These are phyloP conservation scores for Xerocomellus dryophilus DNA, from an alignment of 768 basidiomycete species.

Conservation along the genomic window DNA sequence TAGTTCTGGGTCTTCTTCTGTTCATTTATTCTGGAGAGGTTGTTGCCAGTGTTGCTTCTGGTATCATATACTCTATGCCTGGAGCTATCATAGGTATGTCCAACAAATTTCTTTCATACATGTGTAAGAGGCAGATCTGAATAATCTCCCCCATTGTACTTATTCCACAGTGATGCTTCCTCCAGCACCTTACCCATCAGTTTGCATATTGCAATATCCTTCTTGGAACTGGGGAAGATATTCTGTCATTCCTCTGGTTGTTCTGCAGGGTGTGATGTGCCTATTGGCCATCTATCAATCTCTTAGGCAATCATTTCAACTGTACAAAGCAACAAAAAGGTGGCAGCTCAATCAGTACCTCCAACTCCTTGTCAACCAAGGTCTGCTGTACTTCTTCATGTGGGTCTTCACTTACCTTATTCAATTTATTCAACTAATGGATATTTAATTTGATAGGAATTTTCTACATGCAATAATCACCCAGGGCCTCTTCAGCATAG, in stretches of 20 bases:
- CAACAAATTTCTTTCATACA: not conserved
- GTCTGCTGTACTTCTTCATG: constrained; percentile 11
- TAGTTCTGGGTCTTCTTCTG: not conserved
- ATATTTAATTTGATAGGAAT: not conserved
- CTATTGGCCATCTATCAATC: not conserved
- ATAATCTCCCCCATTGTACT: too few relatives aligned
- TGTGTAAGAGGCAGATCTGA: too few relatives aligned
- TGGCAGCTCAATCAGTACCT: constrained; percentile 12
- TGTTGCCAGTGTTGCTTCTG: not conserved
- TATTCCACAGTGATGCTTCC: not conserved
- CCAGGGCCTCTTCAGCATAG: not conserved
- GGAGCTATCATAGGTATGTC: not conserved
- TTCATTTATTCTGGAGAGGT: not conserved
- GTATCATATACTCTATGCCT: not conserved
- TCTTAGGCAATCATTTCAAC: not conserved
- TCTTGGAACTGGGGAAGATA: constrained; percentile 5
- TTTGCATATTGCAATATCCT: constrained; percentile 1
- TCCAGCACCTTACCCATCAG: constrained; percentile 2
- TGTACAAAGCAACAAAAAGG: not conserved
- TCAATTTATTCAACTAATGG: not conserved
- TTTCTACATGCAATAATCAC: not conserved
- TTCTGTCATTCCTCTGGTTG: not conserved
- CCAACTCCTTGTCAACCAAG: constrained; percentile 3
- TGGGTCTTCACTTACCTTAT: not conserved
- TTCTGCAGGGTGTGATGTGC: constrained; percentile 8